Evolutionary conservation across 805 yeast genomes (phyloP).

Genomic region (Wickerhamomyces chaumierensis): DNA sequence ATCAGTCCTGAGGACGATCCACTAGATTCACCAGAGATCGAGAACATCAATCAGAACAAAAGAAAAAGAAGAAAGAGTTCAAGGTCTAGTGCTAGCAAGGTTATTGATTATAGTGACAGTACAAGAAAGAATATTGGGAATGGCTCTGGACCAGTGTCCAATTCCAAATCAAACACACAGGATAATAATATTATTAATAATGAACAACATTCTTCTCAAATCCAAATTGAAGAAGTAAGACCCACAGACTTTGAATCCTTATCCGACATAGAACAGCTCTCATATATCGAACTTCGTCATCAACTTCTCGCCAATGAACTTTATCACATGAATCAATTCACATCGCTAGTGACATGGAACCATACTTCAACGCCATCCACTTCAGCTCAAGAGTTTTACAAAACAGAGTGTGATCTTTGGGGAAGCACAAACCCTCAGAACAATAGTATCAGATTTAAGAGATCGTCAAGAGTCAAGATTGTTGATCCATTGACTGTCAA

Average conservation of each 20-base stretch:
- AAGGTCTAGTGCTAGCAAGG: too few relatives aligned
- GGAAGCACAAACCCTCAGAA: slow-evolving; percentile 11
- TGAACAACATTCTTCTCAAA: too few relatives aligned
- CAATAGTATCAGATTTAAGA: slow-evolving; percentile 2
- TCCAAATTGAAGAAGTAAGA: background rate
- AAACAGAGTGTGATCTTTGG: slow-evolving; percentile 18
- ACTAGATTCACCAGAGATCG: too few relatives aligned
- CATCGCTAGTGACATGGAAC: slow-evolving; percentile 51
- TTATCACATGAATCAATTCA: slow-evolving; percentile 50
- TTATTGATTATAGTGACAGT: too few relatives aligned
- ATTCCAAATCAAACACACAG: too few relatives aligned
- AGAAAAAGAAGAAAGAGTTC: too few relatives aligned
- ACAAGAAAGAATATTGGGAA: too few relatives aligned
- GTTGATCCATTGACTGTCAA: slow-evolving; percentile 9
- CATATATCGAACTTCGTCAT: slow-evolving; percentile 33
- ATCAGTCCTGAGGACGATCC: too few relatives aligned
- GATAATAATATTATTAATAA: too few relatives aligned
- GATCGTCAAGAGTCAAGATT: slow-evolving; percentile 9
- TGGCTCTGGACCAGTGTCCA: too few relatives aligned
- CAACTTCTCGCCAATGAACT: slow-evolving; percentile 45
- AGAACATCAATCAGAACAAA: too few relatives aligned
- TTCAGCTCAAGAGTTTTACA: slow-evolving; percentile 21
- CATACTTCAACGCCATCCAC: slow-evolving; percentile 33
- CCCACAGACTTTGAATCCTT: background rate
- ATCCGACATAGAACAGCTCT: slow-evolving; percentile 23